Evolutionary conservation across 108 stramenopile species (phyloP), one percentile per base, ranked within the genome.

Genomic region (Nitzschia sp.): DNA sequence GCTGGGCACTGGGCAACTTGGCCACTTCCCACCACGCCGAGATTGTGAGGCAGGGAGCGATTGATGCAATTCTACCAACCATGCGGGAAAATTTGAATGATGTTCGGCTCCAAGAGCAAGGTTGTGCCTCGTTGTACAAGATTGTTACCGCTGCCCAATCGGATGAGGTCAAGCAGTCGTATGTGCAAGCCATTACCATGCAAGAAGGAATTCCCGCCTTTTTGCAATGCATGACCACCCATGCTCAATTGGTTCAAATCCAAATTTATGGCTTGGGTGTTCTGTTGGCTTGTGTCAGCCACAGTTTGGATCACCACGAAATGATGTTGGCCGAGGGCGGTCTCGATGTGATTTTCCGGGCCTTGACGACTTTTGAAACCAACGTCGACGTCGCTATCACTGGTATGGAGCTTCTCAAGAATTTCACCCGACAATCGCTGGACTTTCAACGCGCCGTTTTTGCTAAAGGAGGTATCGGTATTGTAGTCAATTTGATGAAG

Each of bases 371-470:
- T 20, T 68, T 63, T 39, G 65, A 65, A 3, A 22, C 57, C 24
- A 51, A 51, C 3, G 66, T 63, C 5, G 57, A 75, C 0, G 59
- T 75, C 8, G 56, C 67, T 12, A 53, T 20, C 22, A 26, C 55
- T 25, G 57, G 73, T n/a, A 54, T 66, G 22, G 65, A 75, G 54
- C 43, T 75, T 9, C 53, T 75, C 38, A 75, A 75, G 53, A 66
- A 62, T 43, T 75, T 75, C 54, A 75, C 73, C 24, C 59, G 73
- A 21, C 60, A 65, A 53, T 68, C 73, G 2, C 48, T 75, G 41
- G 73, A 75, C 37, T 75, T 75, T 68, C 73, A 75, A 56, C 48
- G 73, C 34, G 73, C 73, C n/a, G 73, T 75, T 12, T 67, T 64
- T 39, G 73, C 73, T 11, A 75, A 75, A 53, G 73, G 73, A 24